Evolutionary conservation across 106 monocot species (phyloP), one percentile per base, ranked within the genome.

Genomic region (Dendrobium officinale): DNA sequence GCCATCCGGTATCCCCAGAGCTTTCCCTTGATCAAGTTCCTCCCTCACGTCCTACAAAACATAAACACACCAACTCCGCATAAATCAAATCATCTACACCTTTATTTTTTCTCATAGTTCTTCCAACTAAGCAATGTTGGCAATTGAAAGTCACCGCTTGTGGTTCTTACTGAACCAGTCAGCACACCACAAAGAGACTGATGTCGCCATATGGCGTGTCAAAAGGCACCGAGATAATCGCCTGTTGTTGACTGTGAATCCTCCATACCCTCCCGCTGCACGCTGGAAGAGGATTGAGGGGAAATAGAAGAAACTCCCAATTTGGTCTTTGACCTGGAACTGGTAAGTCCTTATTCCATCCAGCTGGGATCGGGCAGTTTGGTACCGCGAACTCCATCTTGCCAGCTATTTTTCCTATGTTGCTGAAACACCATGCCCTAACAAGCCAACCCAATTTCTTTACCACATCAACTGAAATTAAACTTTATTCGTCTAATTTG

Each of bases 271-370:
- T 19, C 96, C 96, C 0, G 94, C 88, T 0, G 96, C 87, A 31
- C 96, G 79, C 27, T 97, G 96, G 59, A 97, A 82, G 44, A 79
- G 79, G 37, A 85, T 77, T 2, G 96, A 92, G 2, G 96, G 96
- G 81, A 86, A 92, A 80, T 94, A 97, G 87, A 90, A 94, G 87
- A 94, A 92, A 79, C 91, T 94, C 6, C 96, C 96, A 55, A 96
- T 93, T 72, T 96, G 96, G 55, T 96, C 93, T 87, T 96, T 96
- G 5, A 87, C 92, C 77, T 97, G 96, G 85, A 92, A 97, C 56
- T 94, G 86, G 82, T 97, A 94, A 7, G 96, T 97, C 92, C 91
- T n/a, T 94, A 77, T 97, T 97, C 92, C 92, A 92, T 7, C 94
- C 94, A 1, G 88, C 47, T 11, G 94, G 92, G 37, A 97, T 97